A percentile compares a stretch with the other conserved stretches of the same genome.
These are phyloP conservation scores for Neofusicoccum ribis DNA, from an alignment of 2,329 filamentous ascomycete genomes.

Conservation along the genomic window DNA sequence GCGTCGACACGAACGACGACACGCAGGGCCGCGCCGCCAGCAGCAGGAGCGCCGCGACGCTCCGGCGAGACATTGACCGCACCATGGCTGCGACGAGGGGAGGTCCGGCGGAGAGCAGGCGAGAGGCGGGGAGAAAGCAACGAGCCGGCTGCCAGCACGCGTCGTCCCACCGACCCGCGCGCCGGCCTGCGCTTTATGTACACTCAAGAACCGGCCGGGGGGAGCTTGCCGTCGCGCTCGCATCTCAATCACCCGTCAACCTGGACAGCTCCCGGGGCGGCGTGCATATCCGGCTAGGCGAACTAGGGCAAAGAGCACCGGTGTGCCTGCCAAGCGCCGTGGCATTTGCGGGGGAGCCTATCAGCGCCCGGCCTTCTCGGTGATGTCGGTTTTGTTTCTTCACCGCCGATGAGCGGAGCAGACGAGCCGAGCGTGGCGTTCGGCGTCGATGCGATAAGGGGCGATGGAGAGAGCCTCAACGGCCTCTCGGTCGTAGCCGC, in stretches of 20 bases:
- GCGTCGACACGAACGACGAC: slow-evolving; percentile 3
- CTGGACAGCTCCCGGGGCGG: not conserved
- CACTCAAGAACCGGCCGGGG: not conserved
- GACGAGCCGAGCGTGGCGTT: not conserved
- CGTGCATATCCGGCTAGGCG: not conserved
- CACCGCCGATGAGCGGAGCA: not conserved
- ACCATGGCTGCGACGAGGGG: not conserved
- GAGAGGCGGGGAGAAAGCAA: not conserved
- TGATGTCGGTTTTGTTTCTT: not conserved
- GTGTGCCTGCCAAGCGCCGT: slow-evolving; percentile 3
- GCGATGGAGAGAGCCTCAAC: not conserved
- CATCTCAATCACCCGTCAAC: not conserved
- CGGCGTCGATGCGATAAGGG: not conserved
- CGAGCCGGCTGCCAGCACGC: not conserved
- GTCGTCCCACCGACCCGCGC: not conserved
- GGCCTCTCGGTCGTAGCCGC: too few relatives aligned
- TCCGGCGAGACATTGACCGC: not conserved
- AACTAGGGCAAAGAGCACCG: not conserved
- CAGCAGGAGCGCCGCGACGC: not conserved
- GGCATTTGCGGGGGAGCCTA: slow-evolving; percentile 2
- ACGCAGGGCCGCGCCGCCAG: not conserved
- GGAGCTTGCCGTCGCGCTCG: not conserved
- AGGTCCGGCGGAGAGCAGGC: not conserved
- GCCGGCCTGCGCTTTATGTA: not conserved
- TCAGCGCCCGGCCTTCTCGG: slow-evolving; percentile 10